Base-by-base conservation (phyloP, 2,329 filamentous ascomycete species). In the Chalara sp. region DNA sequence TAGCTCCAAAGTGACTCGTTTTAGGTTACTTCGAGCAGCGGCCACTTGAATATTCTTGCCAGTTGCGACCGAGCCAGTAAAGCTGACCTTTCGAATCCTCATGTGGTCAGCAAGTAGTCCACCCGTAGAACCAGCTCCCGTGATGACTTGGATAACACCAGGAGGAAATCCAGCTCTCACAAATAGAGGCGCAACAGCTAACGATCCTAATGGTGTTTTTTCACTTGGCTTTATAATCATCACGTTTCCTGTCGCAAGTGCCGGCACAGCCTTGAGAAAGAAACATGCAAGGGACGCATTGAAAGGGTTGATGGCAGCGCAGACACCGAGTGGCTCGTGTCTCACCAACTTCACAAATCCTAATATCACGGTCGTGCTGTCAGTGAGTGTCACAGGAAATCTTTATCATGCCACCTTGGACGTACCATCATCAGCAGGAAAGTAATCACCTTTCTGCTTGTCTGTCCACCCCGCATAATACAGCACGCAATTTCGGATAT, bases 331-430 rank as follows among this genome's bases (percentile, higher is more conserved):
- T 0, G 80, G 76, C 66, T 90, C 81, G 52, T 84, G 79, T 49
- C 87, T 67, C n/a, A n/a, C n/a, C n/a, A n/a, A n/a, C n/a, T n/a
- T n/a, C n/a, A n/a, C n/a, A n/a, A n/a, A n/a, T n/a, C 73, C 69
- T n/a, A n/a, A n/a, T n/a, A n/a, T n/a, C n/a, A n/a, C n/a, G n/a
- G n/a, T n/a, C n/a, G n/a, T n/a, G n/a, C n/a, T n/a, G n/a, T n/a
- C n/a, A n/a, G n/a, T n/a, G 0, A 80, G 76, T 1, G 77, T 79
- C 7, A 83, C 84, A 54, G 84, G 81, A 58, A 89, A 86, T 30
- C 84, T 82, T 62, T 86, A 79, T 30, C 87, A 86, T 52, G 82
- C 80, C 53, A 85, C 80, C 72, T 91, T 90, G 70, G 89, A 86
- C 40, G 84, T 82, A 64, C 77, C 89, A 52, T 86, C 86, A 44